Evolutionary conservation across 2,329 filamentous ascomycete species (phyloP).

Genomic region (Apiospora sp.): DNA sequence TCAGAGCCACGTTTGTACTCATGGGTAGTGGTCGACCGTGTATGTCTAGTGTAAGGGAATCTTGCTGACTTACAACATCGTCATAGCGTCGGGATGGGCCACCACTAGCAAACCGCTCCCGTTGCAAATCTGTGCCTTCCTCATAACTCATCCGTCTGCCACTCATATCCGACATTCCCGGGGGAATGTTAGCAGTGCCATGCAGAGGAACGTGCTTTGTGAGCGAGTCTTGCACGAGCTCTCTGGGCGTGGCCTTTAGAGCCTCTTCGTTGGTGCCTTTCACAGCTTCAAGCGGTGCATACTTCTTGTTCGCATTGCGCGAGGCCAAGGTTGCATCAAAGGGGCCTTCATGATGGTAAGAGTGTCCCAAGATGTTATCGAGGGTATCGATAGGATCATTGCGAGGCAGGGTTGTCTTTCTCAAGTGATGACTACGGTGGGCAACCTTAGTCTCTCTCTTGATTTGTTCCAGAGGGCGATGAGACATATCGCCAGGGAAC

Average conservation of each 20-base stretch:
- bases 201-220: constrained; percentile 79
- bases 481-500: constrained; percentile 70
- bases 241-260: constrained; percentile 79
- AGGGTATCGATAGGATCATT: constrained; percentile 84
- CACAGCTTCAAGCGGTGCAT: constrained; percentile 81
- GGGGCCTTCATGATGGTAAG: constrained; percentile 90
- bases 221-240: constrained; percentile 79
- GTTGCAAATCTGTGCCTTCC: constrained; percentile 88
- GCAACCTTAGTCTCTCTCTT: constrained; percentile 69
- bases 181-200: constrained; percentile 79
- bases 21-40: background rate
- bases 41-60: background rate
- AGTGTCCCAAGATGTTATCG: constrained; percentile 67
- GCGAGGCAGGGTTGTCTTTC: constrained; percentile 70
- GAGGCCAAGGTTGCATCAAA: constrained; percentile 84
- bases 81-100: constrained; percentile 82
- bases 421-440: constrained; percentile 71
- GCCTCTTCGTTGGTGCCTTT: constrained; percentile 77
- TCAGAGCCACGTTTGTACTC: background rate
- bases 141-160: constrained; percentile 80
- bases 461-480: constrained; percentile 73
- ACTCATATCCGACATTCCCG: constrained; percentile 71
- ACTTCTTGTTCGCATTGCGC: constrained; percentile 70
- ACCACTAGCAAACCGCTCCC: constrained; percentile 71
- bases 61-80: constrained; percentile 68